Evolutionary conservation across 352 stramenopile species (phyloP), one percentile per base, ranked within the genome.

Genomic region (Phytophthora tubulina): DNA sequence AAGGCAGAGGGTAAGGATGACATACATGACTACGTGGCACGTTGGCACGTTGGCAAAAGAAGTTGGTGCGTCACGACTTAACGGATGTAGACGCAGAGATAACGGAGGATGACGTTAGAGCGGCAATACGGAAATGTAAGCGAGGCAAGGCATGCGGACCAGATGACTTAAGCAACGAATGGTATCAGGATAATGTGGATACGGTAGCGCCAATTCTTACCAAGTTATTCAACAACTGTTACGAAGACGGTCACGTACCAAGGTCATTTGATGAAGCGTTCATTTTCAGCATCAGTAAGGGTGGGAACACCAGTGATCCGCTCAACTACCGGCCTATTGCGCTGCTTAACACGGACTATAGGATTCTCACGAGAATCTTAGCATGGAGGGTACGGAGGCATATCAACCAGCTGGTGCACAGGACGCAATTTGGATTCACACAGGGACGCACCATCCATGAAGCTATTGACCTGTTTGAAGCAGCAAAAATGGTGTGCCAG

Each of bases 311-410:
- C 3, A 13, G 1, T 2, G 10, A 65, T 11, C 55, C 64, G 4
- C 49, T 72, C 3, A 62, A 72, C 32, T 66, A 52, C n/a, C 9
- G 64, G 3, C 64, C 56, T 0, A 9, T 70, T 3, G 44, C 63
- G 0, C 33, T 62, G 2, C 55, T 72, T 5, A 57, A 68, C 27
- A 59, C 66, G 2, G 58, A 67, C 50, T 67, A 67, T 36, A 72
- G 67, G 41, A 4, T 65, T 7, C 21, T 70, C 8, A 72, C 63
- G 5, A 4, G 55, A 1, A 49, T 66, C 1, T 13, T 63, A 6
- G 17, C 27, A 0, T 52, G 30, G 6, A 8, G 60, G n/a, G 27
- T 68, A 6, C 2, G 61, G 2, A 11, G 5, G n/a, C 31, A 61
- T 13, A 46, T 54, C 5, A 17, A 21, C 0, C 6, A 14, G 0